phyloP scores from a whole-genome alignment of 2,329 filamentous ascomycete species.

The Apiospora phragmitis region DNA sequence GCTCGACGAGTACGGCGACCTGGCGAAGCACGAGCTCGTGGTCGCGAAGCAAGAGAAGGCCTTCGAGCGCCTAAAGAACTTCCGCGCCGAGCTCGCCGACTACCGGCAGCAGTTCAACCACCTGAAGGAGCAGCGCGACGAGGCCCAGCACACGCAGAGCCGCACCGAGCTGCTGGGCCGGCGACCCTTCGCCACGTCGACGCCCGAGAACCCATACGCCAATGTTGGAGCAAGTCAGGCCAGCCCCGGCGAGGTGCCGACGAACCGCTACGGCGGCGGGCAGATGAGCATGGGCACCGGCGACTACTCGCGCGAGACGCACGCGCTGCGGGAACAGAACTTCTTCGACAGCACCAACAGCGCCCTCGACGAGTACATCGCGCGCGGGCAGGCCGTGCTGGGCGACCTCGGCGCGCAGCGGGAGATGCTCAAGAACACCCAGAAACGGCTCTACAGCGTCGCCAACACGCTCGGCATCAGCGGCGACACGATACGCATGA shows the following conservation, averaged over 20 bases:
- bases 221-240: slow-evolving; percentile 43
- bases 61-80: slow-evolving; percentile 79
- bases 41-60: slow-evolving; percentile 91
- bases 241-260: slow-evolving; percentile 37
- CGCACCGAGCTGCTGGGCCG: slow-evolving; percentile 82
- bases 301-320: slow-evolving; percentile 73
- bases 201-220: slow-evolving; percentile 91
- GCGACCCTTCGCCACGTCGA: slow-evolving; percentile 74
- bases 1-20: slow-evolving; percentile 85
- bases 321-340: slow-evolving; percentile 84
- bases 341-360: slow-evolving; percentile 82
- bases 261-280: slow-evolving; percentile 42
- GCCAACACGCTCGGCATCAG: slow-evolving; percentile 92
- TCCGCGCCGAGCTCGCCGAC: slow-evolving; percentile 77
- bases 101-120: slow-evolving; percentile 77
- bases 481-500: slow-evolving; percentile 95
- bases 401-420: slow-evolving; percentile 86
- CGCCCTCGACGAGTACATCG: slow-evolving; percentile 91
- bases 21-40: slow-evolving; percentile 87
- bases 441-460: slow-evolving; percentile 86
- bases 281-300: slow-evolving; percentile 49
- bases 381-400: slow-evolving; percentile 85
- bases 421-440: slow-evolving; percentile 93
- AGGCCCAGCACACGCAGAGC: slow-evolving; percentile 65
- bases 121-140: slow-evolving; percentile 76